Percentiles rank a stretch among this genome's conserved stretches.
Conservation (phyloP, 192 early-diverging fungal genomes). For the Gryganskiella cystojenkinii region DNA sequence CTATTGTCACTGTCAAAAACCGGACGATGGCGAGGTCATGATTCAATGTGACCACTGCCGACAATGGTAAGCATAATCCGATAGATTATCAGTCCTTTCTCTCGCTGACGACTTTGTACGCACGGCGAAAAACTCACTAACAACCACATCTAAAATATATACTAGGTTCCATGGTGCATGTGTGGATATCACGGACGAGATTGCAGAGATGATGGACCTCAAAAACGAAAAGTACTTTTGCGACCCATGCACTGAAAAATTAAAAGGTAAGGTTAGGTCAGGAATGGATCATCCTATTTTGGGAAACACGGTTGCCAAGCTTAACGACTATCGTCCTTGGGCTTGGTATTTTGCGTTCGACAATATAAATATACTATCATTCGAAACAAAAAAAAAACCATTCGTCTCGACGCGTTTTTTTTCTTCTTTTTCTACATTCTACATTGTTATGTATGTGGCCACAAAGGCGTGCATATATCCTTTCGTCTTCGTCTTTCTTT, state of each 20-base stretch:
- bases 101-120: neutral
- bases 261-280: conserved; percentile 43
- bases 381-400: conserved; percentile 1
- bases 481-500: too few relatives aligned
- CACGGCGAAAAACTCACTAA: neutral
- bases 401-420: neutral
- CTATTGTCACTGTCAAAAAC: conserved; percentile 77
- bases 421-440: neutral
- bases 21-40: conserved; percentile 80
- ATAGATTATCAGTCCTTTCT: neutral
- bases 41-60: conserved; percentile 78
- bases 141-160: neutral
- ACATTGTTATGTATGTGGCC: neutral
- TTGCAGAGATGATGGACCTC: conserved; percentile 56
- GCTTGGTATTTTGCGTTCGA: neutral
- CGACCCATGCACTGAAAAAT: conserved; percentile 39
- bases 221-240: conserved; percentile 53
- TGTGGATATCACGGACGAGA: conserved; percentile 67
- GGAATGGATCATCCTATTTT: neutral
- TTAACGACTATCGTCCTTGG: neutral
- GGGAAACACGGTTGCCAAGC: too few relatives aligned
- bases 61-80: conserved; percentile 69
- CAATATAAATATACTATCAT: conserved; percentile 17
- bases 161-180: conserved; percentile 72
- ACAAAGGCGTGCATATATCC: too few relatives aligned